Conservation (phyloP, 176 grass and related monocot genomes). For the Musa itinerans region DNA sequence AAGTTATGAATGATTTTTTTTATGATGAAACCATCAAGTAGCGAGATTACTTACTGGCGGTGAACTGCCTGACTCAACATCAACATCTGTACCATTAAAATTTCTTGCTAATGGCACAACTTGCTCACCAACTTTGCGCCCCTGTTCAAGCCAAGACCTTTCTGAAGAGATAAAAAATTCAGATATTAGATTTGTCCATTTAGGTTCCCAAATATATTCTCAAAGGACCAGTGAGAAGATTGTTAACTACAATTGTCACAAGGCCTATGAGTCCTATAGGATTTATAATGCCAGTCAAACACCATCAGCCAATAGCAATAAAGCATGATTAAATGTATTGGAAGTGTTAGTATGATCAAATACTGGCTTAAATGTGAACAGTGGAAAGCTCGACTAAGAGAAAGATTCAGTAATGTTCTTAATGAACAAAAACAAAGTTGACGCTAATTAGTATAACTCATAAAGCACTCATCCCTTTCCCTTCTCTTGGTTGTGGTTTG, state of each 20-base stretch:
- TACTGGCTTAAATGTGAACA: not conserved
- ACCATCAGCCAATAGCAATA: not conserved
- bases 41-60: conserved; percentile 23
- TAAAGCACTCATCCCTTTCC: not conserved
- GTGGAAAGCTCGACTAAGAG: not conserved
- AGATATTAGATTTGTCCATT: not conserved
- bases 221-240: not conserved
- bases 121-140: conserved; percentile 90
- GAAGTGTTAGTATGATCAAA: not conserved
- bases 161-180: conserved; percentile 38
- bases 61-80: conserved; percentile 66
- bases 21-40: not conserved
- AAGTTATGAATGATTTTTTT: no score
- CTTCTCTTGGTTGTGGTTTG: no score
- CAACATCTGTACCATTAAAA: conserved; percentile 53
- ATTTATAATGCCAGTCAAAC: not conserved
- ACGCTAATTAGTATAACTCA: not conserved
- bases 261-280: not conserved
- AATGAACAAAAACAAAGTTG: not conserved
- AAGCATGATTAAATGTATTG: not conserved
- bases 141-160: conserved; percentile 93
- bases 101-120: conserved; percentile 94
- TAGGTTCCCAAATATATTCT: not conserved
- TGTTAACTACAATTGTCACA: not conserved
- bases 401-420: not conserved